Evolutionary conservation across 345 rosid genomes (phyloP), one percentile per base, ranked within the genome.

Genomic region (Cardamine chenopodiifolia): DNA sequence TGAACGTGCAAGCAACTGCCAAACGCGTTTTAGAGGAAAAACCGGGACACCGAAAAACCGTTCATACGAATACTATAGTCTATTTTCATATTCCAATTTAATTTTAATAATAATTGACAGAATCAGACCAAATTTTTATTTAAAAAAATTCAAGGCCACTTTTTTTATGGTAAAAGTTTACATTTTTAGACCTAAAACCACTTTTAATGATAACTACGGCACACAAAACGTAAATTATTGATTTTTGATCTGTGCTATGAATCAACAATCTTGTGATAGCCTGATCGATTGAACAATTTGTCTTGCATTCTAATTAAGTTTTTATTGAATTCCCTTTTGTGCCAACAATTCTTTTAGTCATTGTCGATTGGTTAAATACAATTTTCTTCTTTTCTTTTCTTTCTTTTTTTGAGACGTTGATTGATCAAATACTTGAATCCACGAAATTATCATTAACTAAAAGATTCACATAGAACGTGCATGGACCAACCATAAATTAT

Each of bases 391-490:
- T n/a, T n/a, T n/a, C n/a, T n/a, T n/a, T n/a, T n/a, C n/a, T n/a
- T n/a, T n/a, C n/a, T n/a, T 11, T 40, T 44, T 44, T 2, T n/a
- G n/a, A n/a, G n/a, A 44, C 3, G 52, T 29, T 3, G 7, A 8
- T 17, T 5, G 8, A 10, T 29, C 4, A 4, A 56, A 31, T 18
- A 32, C 15, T 5, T 37, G 2, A 26, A 42, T 42, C 26, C 55
- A 53, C 15, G 29, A 42, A 37, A 37, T 29, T 54, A 63, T 62
- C 6, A 29, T 45, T 34, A 37, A 7, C 9, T 13, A 28, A n/a
- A 6, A 59, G 62, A 67, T 75, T 37, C 73, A 68, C 22, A 49
- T 29, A 52, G 49, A 44, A 68, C 79, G 79, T 75, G 79, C 64
- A 75, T 68, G 70, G 74, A 52, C 74, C 64, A 68, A 9, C 54